Evolutionary conservation across 139 green algal species (phyloP).

Genomic region (Zygnema circumcarinatum): DNA sequence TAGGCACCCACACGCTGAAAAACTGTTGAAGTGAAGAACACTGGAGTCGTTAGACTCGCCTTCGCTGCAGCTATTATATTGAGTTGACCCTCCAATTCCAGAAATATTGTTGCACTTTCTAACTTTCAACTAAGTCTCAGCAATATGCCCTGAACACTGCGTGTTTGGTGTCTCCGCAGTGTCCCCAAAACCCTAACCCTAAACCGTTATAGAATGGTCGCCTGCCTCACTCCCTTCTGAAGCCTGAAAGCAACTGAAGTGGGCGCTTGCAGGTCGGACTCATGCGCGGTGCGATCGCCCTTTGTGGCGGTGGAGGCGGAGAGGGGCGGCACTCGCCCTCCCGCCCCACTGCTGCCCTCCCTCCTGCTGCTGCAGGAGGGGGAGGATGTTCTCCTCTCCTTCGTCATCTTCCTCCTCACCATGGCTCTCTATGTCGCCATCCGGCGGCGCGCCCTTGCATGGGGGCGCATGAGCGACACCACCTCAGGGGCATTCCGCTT

Average conservation of each 20-base stretch:
- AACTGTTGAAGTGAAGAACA: too few species aligned
- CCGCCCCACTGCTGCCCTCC: background rate
- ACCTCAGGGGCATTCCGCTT: constrained; percentile 3
- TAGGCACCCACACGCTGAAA: too few species aligned
- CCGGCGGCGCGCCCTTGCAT: background rate
- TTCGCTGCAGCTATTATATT: constrained; percentile 3
- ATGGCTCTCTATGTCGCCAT: background rate
- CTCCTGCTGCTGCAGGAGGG: background rate
- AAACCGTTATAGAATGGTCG: too few species aligned
- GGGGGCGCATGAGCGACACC: background rate
- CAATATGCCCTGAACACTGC: too few species aligned
- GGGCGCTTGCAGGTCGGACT: constrained; percentile 13
- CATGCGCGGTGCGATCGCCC: background rate
- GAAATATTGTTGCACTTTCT: too few species aligned
- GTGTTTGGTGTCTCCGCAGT: too few species aligned
- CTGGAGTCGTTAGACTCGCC: too few species aligned
- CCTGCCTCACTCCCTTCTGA: too few species aligned
- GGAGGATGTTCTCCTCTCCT: background rate
- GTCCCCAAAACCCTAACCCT: too few species aligned
- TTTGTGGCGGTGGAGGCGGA: background rate
- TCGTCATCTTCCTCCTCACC: background rate
- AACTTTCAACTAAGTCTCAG: too few species aligned
- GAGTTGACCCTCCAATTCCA: too few species aligned
- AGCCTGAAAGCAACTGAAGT: too few species aligned
- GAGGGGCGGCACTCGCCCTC: background rate